Evolutionary conservation across 768 basidiomycete genomes (phyloP).

Genomic region (Phylloporus rhodoxanthus): DNA sequence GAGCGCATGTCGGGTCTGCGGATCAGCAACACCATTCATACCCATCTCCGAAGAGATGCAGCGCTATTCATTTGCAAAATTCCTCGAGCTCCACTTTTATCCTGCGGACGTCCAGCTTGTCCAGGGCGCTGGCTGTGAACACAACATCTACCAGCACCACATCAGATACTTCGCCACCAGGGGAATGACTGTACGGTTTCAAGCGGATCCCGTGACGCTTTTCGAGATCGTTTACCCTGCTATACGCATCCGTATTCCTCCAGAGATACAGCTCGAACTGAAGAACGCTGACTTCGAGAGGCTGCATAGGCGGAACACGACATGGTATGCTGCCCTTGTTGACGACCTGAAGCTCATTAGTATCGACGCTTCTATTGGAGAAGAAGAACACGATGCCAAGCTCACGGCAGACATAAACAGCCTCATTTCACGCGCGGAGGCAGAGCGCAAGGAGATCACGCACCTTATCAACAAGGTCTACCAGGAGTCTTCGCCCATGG

Average conservation of each 20-base stretch:
- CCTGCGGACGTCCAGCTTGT: constrained; percentile 79
- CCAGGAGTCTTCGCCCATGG: constrained; percentile 69
- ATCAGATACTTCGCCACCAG: constrained; percentile 83
- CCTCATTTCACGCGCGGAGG: constrained; percentile 67
- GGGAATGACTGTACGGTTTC: constrained; percentile 84
- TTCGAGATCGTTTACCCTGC: constrained; percentile 90
- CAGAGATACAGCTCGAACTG: constrained; percentile 81
- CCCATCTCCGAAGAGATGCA: constrained; percentile 89
- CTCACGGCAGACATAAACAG: constrained; percentile 58
- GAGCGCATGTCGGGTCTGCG: constrained; percentile 79
- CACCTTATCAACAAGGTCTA: constrained; percentile 75
- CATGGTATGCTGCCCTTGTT: constrained; percentile 71
- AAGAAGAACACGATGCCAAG: constrained; percentile 61
- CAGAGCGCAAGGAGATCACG: constrained; percentile 68
- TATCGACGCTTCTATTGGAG: constrained; percentile 75
- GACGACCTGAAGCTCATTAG: constrained; percentile 72
- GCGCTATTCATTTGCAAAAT: constrained; percentile 91
- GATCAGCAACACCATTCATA: constrained; percentile 79
- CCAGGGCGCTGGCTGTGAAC: constrained; percentile 85
- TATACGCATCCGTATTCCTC: constrained; percentile 75
- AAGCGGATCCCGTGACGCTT: constrained; percentile 73
- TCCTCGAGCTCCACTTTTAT: constrained; percentile 94
- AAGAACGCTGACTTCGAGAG: constrained; percentile 89
- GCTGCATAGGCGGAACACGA: constrained; percentile 61
- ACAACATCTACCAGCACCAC: constrained; percentile 92